These are phyloP conservation scores for Pleurozium schreberi DNA, from an alignment of 225 moss, liverwort and hornwort species.

Conservation along the genomic window DNA sequence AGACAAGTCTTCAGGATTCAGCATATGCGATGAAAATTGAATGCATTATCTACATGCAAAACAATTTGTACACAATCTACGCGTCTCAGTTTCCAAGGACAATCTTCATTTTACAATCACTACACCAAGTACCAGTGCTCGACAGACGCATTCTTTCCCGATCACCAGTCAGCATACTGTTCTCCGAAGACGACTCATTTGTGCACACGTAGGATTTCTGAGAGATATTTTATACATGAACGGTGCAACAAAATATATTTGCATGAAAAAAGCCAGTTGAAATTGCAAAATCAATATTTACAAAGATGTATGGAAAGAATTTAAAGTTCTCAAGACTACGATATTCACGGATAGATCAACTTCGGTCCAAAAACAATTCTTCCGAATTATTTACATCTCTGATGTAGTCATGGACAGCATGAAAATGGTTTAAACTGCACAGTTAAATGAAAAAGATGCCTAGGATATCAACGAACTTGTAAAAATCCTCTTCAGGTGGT, in stretches of 20 bases:
- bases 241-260: no score
- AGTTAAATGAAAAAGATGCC: not conserved
- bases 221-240: no score
- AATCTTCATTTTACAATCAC: fast-evolving
- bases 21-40: not conserved
- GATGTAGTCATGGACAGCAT: not conserved
- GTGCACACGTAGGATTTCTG: not conserved
- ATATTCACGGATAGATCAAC: not conserved
- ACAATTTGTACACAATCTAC: not conserved
- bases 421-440: not conserved
- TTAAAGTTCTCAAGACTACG: not conserved
- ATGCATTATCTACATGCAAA: not conserved
- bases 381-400: conserved; percentile 15
- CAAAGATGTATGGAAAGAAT: not conserved
- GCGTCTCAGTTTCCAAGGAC: not conserved
- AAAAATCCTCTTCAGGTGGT: not conserved
- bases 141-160: no score
- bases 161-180: no score
- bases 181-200: no score
- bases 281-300: no score
- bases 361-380: not conserved
- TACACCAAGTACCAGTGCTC: fast-evolving
- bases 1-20: not conserved
- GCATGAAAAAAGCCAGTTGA: no score
- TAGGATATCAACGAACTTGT: not conserved